Percentiles rank a stretch among this genome's conserved stretches.
Conservation (phyloP, 352 stramenopile genomes). For the Proteromonas lacertae region DNA sequence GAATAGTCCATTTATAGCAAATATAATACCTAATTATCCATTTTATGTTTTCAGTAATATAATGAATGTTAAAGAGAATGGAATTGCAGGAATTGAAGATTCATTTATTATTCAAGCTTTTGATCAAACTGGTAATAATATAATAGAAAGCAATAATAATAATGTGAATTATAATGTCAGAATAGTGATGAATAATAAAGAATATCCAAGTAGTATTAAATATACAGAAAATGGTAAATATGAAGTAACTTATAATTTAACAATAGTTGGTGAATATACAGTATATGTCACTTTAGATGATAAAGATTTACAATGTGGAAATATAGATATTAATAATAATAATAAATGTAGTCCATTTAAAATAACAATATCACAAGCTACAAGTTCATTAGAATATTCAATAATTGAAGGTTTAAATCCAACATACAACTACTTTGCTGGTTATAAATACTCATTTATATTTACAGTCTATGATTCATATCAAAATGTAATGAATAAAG, state of each 20-base stretch:
- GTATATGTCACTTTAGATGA: constrained; percentile 51
- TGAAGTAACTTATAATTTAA: constrained; percentile 36
- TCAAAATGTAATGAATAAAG: constrained; percentile 27
- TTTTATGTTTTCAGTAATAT: constrained; percentile 72
- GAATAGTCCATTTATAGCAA: constrained; percentile 53
- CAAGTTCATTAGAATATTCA: too few relatives aligned
- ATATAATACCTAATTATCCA: constrained; percentile 48
- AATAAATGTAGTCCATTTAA: constrained; percentile 54
- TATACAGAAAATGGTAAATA: constrained; percentile 63
- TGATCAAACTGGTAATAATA: constrained; percentile 52
- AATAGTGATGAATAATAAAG: constrained; percentile 11
- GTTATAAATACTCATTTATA: too few relatives aligned
- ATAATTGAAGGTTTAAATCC: too few relatives aligned
- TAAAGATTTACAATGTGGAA: constrained; percentile 69
- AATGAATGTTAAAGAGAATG: constrained; percentile 22
- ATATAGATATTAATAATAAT: constrained; percentile 51
- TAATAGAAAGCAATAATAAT: too few relatives aligned
- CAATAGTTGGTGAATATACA: constrained; percentile 37
- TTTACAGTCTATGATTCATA: constrained; percentile 71
- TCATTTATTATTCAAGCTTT: constrained; percentile 66
- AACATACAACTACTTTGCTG: too few relatives aligned
- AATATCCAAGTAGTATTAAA: constrained; percentile 12
- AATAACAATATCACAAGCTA: too few relatives aligned
- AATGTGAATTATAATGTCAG: constrained; percentile 31
- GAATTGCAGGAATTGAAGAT: constrained; percentile 34